These are phyloP conservation scores for Amanita pallidorosea DNA, from an alignment of 768 basidiomycete genomes.

Conservation along the genomic window DNA sequence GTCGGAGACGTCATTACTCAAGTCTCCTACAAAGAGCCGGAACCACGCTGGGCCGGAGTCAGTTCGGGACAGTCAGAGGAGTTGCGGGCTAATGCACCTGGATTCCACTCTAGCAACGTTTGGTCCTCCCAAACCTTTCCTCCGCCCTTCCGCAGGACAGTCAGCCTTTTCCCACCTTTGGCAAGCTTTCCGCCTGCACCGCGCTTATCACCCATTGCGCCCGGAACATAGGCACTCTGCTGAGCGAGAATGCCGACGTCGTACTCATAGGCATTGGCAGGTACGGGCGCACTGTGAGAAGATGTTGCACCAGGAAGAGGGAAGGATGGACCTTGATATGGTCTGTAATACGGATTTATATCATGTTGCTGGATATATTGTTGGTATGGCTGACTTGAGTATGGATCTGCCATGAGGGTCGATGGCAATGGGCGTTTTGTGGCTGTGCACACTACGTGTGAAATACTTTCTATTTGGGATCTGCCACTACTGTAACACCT, in stretches of 20 bases:
- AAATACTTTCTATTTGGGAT: slow-evolving; percentile 6
- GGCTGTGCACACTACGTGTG: not conserved
- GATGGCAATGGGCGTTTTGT: not conserved
- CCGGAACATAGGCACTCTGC: slow-evolving; percentile 87
- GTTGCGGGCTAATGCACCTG: slow-evolving; percentile 48
- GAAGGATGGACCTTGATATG: slow-evolving; percentile 68
- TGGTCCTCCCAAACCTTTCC: slow-evolving; percentile 99
- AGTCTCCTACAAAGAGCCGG: slow-evolving; percentile 92
- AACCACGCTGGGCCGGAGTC: slow-evolving; percentile 69
- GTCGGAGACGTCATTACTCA: slow-evolving; percentile 97
- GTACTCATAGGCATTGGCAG: slow-evolving; percentile 87
- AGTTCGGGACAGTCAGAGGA: not conserved
- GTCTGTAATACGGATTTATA: slow-evolving; percentile 75
- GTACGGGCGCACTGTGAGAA: slow-evolving; percentile 69
- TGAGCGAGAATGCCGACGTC: slow-evolving; percentile 87
- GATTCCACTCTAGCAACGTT: slow-evolving; percentile 95
- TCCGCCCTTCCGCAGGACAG: slow-evolving; percentile 89
- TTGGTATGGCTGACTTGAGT: slow-evolving; percentile 34
- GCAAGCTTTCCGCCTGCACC: slow-evolving; percentile 79
- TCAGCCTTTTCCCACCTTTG: slow-evolving; percentile 86
- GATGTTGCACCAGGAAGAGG: slow-evolving; percentile 53
- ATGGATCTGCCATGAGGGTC: slow-evolving; percentile 30
- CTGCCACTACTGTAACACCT: not conserved
- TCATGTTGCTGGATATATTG: slow-evolving; percentile 48
- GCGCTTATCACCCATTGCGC: slow-evolving; percentile 82